Base-by-base conservation (phyloP, 208 protist species). In the Trypanosoma conorhini region DNA sequence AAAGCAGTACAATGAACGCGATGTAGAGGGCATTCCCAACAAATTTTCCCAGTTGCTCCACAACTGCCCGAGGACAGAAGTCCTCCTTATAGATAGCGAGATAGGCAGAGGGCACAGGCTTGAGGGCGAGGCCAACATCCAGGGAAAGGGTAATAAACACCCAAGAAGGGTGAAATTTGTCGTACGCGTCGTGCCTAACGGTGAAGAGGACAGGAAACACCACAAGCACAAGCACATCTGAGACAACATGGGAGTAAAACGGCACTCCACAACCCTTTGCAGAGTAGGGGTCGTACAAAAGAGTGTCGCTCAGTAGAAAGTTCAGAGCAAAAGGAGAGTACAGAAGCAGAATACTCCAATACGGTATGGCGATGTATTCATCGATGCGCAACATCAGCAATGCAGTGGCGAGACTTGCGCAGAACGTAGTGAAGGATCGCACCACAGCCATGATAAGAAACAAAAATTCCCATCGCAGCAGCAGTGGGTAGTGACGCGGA, bases 201-300 rank as follows among this genome's bases (percentile, higher is more conserved):
- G 50, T 60, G 31, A 66, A 66, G 12, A 66, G 30, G 50, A 73
- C n/a, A 21, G 68, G 68, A 33, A 57, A 66, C 7, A 64, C 58
- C 10, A 66, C 31, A 59, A 42, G 57, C 46, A 57, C 17, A 19
- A 73, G 42, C 4, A 73, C 0, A 51, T 60, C n/a, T 31, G 46
- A 58, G 30, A 66, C 12, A 57, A 73, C 1, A 35, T 48, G 35
- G 21, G 44, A 26, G 28, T 50, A 8, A 30, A 55, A 73, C 12
- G 58, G 58, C 19, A 66, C 56, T 31, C 59, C 68, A 46, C 58
- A 62, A 13, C 33, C 21, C 21, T 46, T 19, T 22, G 26, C 12
- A 51, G 26, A 64, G 48, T 73, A 73, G 12, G 35, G 35, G 61
- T 73, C 68, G 65, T 73, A 66, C 10, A 28, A n/a, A 17, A 66